Evolutionary conservation across 768 basidiomycete species (phyloP), one percentile per base, ranked within the genome.

Genomic region (Erythrobasidium yunnanense): DNA sequence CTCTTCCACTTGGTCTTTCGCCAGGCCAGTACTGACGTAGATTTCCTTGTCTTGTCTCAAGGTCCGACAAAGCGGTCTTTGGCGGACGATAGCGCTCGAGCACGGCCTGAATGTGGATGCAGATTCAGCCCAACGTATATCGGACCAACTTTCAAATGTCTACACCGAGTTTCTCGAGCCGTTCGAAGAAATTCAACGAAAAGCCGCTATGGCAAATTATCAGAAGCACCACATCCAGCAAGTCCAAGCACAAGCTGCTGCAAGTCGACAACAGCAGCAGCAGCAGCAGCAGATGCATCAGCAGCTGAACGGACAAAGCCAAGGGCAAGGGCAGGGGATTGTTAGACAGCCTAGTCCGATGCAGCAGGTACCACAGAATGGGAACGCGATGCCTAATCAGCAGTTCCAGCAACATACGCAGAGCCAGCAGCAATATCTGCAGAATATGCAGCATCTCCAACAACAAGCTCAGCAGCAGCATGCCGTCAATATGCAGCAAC

Each of bases 131-230:
- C 67, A 66, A 38, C 66, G 71, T 13, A 46, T 71, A 46, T 57
- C 67, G 30, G 13, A 66, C 42, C 67, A 71, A 53, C 67, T 72
- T 38, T 69, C 70, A 20, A 57, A 49, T 23, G 49, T 57, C 23
- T 71, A 71, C 56, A 33, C 62, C 7, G 62, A 66, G 15, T 56
- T 70, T 27, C 55, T 72, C 29, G 50, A 54, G 15, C 70, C 72
- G 17, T 72, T 71, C 57, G 72, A 72, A 55, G 72, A 72, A 23
- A 66, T 69, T 3, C 54, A 54, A 29, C 54, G 52, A 17, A 25
- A 54, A 4, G 51, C 65, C 34, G 65, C 65, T 11, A 58, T 54
- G n/a, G 60, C 60, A 13, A 63, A 46, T 8, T 46, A 33, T 7
- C 46, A 47, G 45, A 49, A 63, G 32, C 47, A 65, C 47, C 22